phyloP scores from a whole-genome alignment of 2,329 filamentous ascomycete genomes.

The Taxawa tesnikishii region DNA sequence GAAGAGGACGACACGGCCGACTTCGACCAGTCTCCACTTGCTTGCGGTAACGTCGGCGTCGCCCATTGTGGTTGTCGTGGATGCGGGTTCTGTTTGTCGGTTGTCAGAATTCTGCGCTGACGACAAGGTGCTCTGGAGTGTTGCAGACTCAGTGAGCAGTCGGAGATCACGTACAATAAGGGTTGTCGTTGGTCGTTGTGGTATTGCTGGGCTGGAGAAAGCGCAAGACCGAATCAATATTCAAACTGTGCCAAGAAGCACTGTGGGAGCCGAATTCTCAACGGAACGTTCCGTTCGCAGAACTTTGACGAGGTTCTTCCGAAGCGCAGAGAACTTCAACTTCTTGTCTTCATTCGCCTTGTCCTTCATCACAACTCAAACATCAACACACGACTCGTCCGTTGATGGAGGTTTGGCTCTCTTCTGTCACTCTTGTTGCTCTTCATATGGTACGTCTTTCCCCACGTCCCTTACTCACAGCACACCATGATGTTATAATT shows the following conservation, averaged over 20 bases:
- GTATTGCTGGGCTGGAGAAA: background rate
- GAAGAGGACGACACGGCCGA: constrained; percentile 93
- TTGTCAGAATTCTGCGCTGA: no score
- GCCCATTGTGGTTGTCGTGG: constrained; percentile 27
- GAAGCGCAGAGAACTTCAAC: no score
- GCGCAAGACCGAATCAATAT: no score
- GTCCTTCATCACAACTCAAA: constrained; percentile 4
- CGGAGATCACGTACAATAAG: background rate
- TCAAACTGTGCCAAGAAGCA: no score
- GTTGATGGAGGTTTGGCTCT: no score
- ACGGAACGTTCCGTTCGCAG: no score
- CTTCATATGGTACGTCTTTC: constrained; percentile 6
- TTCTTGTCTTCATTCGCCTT: constrained; percentile 3
- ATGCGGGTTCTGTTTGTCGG: background rate
- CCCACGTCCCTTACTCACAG: background rate
- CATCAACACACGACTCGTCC: no score
- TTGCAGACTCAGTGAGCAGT: no score
- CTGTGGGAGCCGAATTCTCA: no score
- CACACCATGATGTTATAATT: constrained; percentile 84
- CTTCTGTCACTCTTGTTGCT: no score
- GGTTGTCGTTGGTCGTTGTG: background rate
- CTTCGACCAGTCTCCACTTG: constrained; percentile 91
- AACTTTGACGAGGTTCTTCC: no score
- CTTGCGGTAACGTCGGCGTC: constrained; percentile 36
- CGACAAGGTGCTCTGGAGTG: no score